Conservation (phyloP, 805 yeast species). For the Yarrowia sp. region DNA sequence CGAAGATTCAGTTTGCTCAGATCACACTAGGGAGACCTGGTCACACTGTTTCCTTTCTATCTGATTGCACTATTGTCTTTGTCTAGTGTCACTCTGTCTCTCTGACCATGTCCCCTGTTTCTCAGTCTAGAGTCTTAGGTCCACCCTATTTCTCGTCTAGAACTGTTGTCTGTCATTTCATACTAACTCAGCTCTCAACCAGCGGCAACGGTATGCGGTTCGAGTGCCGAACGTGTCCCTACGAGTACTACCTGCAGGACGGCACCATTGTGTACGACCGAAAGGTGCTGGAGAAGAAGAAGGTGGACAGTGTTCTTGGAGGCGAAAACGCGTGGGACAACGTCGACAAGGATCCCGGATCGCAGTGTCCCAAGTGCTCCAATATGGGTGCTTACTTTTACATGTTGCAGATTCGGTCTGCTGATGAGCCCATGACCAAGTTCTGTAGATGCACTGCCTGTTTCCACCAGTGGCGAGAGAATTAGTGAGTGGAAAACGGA, state of each 20-base stretch:
- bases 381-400: constrained; percentile 91
- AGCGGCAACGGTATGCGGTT: constrained; percentile 57
- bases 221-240: constrained; percentile 92
- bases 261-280: constrained; percentile 76
- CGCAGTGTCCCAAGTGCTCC: constrained; percentile 92
- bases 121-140: no score
- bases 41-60: no score
- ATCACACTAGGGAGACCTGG: no score
- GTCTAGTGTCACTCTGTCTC: no score
- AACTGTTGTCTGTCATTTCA: no score
- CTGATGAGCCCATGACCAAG: constrained; percentile 99
- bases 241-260: constrained; percentile 83
- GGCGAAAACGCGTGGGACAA: constrained; percentile 97
- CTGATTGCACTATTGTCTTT: no score
- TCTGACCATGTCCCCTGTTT: no score
- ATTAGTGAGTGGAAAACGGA: constrained; percentile 41
- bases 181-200: constrained; percentile 46
- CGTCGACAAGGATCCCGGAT: constrained; percentile 82
- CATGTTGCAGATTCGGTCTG: constrained; percentile 94
- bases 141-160: no score
- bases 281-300: constrained; percentile 75
- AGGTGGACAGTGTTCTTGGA: constrained; percentile 94
- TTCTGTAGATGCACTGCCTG: constrained; percentile 93
- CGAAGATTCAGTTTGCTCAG: no score
- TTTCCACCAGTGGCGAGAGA: constrained; percentile 95